Base-by-base conservation (phyloP, 1,284 basidiomycete species). In the Calocybe gambosa region DNA sequence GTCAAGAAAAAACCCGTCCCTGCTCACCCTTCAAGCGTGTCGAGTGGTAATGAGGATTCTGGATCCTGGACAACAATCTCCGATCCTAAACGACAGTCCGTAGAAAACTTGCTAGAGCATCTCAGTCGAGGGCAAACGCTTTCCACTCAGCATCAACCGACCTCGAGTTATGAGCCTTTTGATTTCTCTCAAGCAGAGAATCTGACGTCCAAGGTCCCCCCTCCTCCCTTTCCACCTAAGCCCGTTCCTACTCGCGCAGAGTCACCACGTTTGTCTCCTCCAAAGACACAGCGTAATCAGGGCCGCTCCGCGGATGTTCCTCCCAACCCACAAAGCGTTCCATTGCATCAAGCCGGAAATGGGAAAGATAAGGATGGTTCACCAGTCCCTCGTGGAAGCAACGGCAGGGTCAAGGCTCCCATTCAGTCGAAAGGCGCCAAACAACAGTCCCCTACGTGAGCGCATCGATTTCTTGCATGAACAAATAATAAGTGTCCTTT, bases 41-140 rank as follows among this genome's bases (percentile, higher is more conserved):
- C 74, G 16, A 74, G 69, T 50, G 63, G 64, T 43, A 74, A 67
- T 47, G 82, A 85, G 34, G 80, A 84, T 40, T 67, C 73, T 6
- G 73, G 74, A 58, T 68, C 71, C 7, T 74, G 77, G 57, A 65
- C 73, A 4, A 65, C 70, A 29, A 62, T 68, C 37, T 58, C 66
- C n/a, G 83, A 88, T 54, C 80, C 84, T 18, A 86, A 86, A 67
- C 74, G 82, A 48, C 83, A 85, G 60, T 88, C 85, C 2, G 83
- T 88, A 43, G 85, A 87, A 57, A 87, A 87, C 56, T 65, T 88
- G 34, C 69, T 89, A 56, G 85, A 87, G 51, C 80, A 84, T 56
- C 62, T 87, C 13, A 79, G 80, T 23, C 71, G 81, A 51, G 69
- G 73, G 46, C 78, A 77, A 57, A 59, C 60, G 31, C 67, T 72